A percentile compares a stretch with the other conserved stretches of the same genome.
These are phyloP conservation scores for Maudiozyma bulderi DNA, from an alignment of 805 yeast genomes.

Conservation along the genomic window DNA sequence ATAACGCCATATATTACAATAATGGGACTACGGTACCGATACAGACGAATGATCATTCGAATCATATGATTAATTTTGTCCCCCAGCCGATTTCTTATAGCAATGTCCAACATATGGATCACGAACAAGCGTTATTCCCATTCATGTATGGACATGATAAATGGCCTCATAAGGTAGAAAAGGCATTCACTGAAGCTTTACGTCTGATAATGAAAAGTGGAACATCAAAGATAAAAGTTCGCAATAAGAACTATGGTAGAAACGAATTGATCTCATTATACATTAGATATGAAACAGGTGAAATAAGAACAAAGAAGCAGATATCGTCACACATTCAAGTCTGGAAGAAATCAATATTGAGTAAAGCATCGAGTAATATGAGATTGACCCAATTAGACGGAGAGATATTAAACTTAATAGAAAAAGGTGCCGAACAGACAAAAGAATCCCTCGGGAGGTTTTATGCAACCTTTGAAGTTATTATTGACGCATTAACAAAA, in stretches of 20 bases:
- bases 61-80: neutral
- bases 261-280: slow-evolving; percentile 88
- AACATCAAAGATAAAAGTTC: slow-evolving; percentile 70
- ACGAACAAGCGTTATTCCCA: slow-evolving; percentile 1
- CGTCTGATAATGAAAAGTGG: slow-evolving; percentile 83
- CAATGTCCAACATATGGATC: neutral
- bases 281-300: slow-evolving; percentile 68
- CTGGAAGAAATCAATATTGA: slow-evolving; percentile 53
- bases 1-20: neutral
- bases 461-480: slow-evolving; percentile 21
- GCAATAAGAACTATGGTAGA: slow-evolving; percentile 85
- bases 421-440: slow-evolving; percentile 26
- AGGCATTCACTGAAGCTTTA: slow-evolving; percentile 79
- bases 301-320: slow-evolving; percentile 79
- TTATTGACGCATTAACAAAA: slow-evolving; percentile 9
- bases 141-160: slow-evolving; percentile 33
- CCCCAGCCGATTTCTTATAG: neutral
- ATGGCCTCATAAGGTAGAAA: slow-evolving; percentile 85
- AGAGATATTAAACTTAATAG: slow-evolving; percentile 25
- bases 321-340: slow-evolving; percentile 94
- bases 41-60: neutral
- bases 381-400: slow-evolving; percentile 18
- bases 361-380: slow-evolving; percentile 19
- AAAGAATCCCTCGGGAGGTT: slow-evolving; percentile 18
- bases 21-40: neutral